Percentiles rank a stretch among this genome's conserved stretches.
These are phyloP conservation scores for Penicillium pancosmium DNA, from an alignment of 495 filamentous ascomycete species.

Conservation along the genomic window DNA sequence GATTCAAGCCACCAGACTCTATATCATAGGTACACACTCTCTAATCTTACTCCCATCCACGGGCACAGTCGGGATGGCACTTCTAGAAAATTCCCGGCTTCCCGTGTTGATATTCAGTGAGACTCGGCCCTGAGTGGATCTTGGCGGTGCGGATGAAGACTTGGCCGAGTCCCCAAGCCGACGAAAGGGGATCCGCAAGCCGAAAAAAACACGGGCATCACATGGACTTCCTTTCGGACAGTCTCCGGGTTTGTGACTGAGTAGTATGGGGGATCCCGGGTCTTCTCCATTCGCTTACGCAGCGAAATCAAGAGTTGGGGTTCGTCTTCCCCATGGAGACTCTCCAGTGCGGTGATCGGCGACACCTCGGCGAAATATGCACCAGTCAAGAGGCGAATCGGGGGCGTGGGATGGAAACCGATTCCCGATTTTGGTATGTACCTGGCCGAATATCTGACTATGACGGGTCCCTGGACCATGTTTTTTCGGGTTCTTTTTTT, in stretches of 20 bases:
- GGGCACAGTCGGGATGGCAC: conserved; percentile 5
- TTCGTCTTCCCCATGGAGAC: conserved; percentile 31
- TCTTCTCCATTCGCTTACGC: conserved; percentile 4
- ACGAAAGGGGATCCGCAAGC: conserved; percentile 7
- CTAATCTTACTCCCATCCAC: background rate
- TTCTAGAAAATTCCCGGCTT: conserved; percentile 31
- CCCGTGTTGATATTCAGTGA: conserved; percentile 12
- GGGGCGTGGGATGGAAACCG: conserved; percentile 15
- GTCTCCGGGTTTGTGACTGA: conserved; percentile 8
- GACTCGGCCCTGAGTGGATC: conserved; percentile 14
- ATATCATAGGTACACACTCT: background rate
- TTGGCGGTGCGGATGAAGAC: conserved; percentile 12
- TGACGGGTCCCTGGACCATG: background rate
- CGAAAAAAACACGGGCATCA: conserved; percentile 10
- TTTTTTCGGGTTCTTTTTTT: background rate
- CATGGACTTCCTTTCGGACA: conserved; percentile 16
- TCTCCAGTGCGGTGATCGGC: conserved; percentile 15
- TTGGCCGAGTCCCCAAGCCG: conserved; percentile 17
- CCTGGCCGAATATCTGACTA: background rate
- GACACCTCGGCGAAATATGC: conserved; percentile 27
- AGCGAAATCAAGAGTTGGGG: conserved; percentile 10
- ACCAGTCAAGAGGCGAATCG: conserved; percentile 7
- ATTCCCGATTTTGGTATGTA: conserved; percentile 10
- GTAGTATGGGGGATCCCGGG: background rate
- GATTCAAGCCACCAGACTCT: background rate